phyloP scores from a whole-genome alignment of 2,329 filamentous ascomycete species.

The Penicillium frequentans region DNA sequence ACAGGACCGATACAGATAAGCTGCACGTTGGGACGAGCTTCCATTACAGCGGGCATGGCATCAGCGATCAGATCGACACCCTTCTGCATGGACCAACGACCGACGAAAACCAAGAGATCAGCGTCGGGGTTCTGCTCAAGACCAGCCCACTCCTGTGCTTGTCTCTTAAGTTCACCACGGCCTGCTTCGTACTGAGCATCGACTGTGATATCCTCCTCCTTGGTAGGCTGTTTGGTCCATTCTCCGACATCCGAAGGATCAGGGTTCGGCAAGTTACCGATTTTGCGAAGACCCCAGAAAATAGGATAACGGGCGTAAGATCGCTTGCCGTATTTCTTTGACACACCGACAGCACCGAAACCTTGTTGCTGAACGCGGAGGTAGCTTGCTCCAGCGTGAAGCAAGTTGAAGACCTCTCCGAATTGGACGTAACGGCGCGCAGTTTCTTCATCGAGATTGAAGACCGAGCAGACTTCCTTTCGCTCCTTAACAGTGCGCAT shows the following conservation, averaged over 20 bases:
- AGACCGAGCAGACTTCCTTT: constrained; percentile 64
- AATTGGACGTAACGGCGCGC: constrained; percentile 65
- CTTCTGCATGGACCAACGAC: constrained; percentile 69
- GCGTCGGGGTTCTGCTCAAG: constrained; percentile 62
- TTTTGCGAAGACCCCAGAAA: constrained; percentile 65
- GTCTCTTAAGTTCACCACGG: constrained; percentile 55
- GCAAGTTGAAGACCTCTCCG: constrained; percentile 67
- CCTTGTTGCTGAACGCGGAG: constrained; percentile 66
- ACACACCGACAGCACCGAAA: constrained; percentile 68
- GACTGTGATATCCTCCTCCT: constrained; percentile 51
- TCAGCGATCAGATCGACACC: constrained; percentile 68
- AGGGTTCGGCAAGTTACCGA: constrained; percentile 65
- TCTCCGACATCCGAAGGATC: constrained; percentile 64
- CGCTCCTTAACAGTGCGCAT: constrained; percentile 63
- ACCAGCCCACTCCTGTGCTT: constrained; percentile 68
- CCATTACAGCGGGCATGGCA: constrained; percentile 63
- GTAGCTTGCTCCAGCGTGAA: constrained; percentile 67
- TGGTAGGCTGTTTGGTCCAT: constrained; percentile 56
- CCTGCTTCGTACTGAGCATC: constrained; percentile 57
- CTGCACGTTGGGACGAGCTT: constrained; percentile 60
- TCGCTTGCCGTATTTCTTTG: constrained; percentile 68
- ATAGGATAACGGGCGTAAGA: constrained; percentile 68
- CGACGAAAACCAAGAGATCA: constrained; percentile 67
- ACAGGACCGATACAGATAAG: constrained; percentile 64
- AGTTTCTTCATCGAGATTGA: constrained; percentile 60